Evolutionary conservation across 352 stramenopile species (phyloP).

Genomic region (Phytophthora brassicae): DNA sequence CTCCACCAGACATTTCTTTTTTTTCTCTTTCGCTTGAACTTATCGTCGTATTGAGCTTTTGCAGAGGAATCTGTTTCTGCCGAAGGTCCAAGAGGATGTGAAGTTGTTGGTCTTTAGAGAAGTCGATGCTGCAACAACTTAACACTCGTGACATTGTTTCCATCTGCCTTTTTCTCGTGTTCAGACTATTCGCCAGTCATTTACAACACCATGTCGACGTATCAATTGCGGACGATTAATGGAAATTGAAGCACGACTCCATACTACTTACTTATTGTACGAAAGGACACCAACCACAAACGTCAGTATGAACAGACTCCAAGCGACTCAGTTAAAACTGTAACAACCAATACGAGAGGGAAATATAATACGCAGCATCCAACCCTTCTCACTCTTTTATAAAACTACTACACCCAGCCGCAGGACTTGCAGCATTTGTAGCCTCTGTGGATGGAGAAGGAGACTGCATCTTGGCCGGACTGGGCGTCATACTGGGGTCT

Average conservation of each 20-base stretch:
- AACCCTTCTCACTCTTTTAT: no score
- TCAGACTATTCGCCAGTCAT: slow-evolving; percentile 20
- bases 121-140: slow-evolving; percentile 29
- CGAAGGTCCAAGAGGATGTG: slow-evolving; percentile 7
- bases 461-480: slow-evolving; percentile 26
- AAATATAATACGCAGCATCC: slow-evolving; percentile 19
- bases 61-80: slow-evolving; percentile 1
- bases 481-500: slow-evolving; percentile 13
- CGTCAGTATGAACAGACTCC: slow-evolving; percentile 4
- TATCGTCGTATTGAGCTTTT: slow-evolving; percentile 35
- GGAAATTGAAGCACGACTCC: slow-evolving; percentile 3
- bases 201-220: slow-evolving; percentile 36
- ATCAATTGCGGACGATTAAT: slow-evolving; percentile 25
- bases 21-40: slow-evolving; percentile 36
- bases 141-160: slow-evolving; percentile 25
- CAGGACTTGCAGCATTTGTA: neutral
- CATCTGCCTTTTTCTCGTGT: slow-evolving; percentile 16
- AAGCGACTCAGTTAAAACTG: slow-evolving; percentile 1
- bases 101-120: slow-evolving; percentile 13
- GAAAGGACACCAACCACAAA: slow-evolving; percentile 11
- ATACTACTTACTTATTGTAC: neutral
- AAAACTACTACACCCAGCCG: neutral
- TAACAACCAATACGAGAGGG: neutral
- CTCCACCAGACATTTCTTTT: slow-evolving; percentile 45
- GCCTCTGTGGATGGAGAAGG: slow-evolving; percentile 8